Base-by-base conservation (phyloP, 208 protist genomes). In the Porcisia hertigi region DNA sequence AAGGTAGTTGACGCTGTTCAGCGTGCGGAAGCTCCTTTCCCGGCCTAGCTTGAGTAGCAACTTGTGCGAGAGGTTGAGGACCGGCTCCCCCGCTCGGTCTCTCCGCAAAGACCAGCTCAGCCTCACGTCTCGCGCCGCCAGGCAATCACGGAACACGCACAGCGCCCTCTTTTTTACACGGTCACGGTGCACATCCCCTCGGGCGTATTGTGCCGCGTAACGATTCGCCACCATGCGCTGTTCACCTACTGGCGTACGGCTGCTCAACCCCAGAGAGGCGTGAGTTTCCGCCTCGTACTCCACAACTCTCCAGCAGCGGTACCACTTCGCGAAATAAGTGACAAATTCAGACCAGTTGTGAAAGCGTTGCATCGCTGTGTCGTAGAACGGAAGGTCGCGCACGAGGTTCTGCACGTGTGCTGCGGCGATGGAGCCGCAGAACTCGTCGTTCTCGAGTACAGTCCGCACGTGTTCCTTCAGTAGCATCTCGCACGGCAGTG, bases 351-450 rank as follows among this genome's bases (percentile, higher is more conserved):
- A 85, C 89, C 91, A 95, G 23, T 84, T 92, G 25, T 69, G 54
- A 59, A 92, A 92, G 1, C 88, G 86, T 43, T 43, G 76, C 83
- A 91, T 89, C 47, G 63, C 86, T 0, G 65, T 55, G 0, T 52
- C 66, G 82, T 92, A 94, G 75, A 91, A 94, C 0, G 89, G 92
- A 3, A 96, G 71, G 16, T 87, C 85, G 23, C 83, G 80, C 60
- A 94, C 90, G 39, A 88, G 74, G 75, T 96, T 96, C 63, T 94
- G 89, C 14, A 94, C 67, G 80, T 94, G 86, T 53, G 88, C 86
- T 14, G 85, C 83, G 0, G 84, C 74, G 41, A 96, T 67, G 18
- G 88, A 94, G 23, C 89, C 92, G 59, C 86, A 88, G 72, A 86
- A 87, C 57, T 88, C 86, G 71, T 96, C 88, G 73, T 88, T 88